Percentiles rank a stretch among this genome's conserved stretches.
phyloP scores from a whole-genome alignment of 345 rosid genomes.

The Linum usitatissimum region DNA sequence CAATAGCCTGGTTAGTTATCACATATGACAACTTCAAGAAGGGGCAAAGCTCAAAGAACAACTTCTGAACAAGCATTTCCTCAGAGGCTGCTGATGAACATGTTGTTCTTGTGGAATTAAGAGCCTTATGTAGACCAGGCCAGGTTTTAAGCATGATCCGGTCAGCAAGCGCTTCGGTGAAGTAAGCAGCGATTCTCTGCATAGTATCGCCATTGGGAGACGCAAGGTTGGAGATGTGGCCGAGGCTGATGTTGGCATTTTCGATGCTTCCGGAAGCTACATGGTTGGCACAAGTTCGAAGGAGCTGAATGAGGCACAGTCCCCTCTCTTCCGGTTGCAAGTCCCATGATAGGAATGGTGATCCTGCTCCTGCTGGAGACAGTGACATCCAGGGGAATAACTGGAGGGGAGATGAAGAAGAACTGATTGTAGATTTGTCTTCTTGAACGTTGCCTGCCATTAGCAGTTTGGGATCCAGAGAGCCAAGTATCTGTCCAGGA shows the following conservation, averaged over 20 bases:
- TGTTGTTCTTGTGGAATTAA: conserved; percentile 43
- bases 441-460: no score
- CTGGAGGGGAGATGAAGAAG: no score
- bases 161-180: conserved; percentile 59
- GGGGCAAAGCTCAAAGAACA: conserved; percentile 67
- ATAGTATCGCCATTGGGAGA: conserved; percentile 62
- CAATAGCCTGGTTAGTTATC: conserved; percentile 55
- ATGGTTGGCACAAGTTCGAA: conserved; percentile 45
- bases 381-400: conserved; percentile 48
- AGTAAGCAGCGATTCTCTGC: conserved; percentile 68
- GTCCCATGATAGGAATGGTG: conserved; percentile 47
- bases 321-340: conserved; percentile 60
- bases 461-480: no score
- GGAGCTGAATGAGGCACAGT: conserved; percentile 46
- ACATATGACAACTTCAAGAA: conserved; percentile 50
- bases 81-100: conserved; percentile 28
- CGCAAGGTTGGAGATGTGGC: conserved; percentile 55
- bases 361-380: conserved; percentile 52
- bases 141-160: conserved; percentile 55
- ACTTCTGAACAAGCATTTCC: conserved; percentile 38
- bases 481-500: no score
- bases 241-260: conserved; percentile 49
- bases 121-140: conserved; percentile 66
- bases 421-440: no score
- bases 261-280: conserved; percentile 54